Evolutionary conservation across 768 basidiomycete genomes (phyloP).

Genomic region (Suillus decipiens): DNA sequence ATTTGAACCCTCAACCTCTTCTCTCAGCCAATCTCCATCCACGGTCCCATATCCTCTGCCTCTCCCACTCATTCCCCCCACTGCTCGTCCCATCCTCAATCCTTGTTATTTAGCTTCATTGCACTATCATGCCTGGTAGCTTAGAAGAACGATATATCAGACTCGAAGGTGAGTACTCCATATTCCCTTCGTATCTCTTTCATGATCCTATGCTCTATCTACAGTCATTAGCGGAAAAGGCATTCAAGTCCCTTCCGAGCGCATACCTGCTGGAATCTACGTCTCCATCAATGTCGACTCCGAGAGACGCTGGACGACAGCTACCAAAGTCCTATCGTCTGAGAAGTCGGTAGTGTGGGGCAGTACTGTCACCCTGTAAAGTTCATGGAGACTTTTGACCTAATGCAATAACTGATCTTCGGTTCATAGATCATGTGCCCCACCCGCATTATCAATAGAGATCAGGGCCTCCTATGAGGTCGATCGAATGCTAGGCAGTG

Average conservation of each 20-base stretch:
- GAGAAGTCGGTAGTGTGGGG: background rate
- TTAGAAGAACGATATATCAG: background rate
- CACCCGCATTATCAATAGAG: background rate
- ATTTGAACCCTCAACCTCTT: background rate
- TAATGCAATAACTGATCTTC: background rate
- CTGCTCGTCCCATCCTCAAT: background rate
- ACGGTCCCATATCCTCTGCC: background rate
- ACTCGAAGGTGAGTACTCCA: background rate
- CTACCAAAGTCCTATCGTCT: background rate
- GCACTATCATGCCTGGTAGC: background rate
- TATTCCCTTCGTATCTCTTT: background rate
- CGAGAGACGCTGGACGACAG: background rate
- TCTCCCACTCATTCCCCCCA: background rate
- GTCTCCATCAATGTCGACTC: background rate
- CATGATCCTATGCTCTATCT: background rate
- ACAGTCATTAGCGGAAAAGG: background rate
- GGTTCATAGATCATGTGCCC: background rate
- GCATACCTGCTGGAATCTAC: background rate
- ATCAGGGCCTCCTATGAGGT: background rate
- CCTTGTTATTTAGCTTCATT: background rate
- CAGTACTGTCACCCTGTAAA: background rate
- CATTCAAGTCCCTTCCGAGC: background rate
- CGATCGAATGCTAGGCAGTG: background rate
- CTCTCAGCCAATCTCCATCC: background rate
- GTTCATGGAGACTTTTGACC: background rate